These are phyloP conservation scores for Pinus taeda DNA, from an alignment of 75 land plant genomes.

Conservation along the genomic window DNA sequence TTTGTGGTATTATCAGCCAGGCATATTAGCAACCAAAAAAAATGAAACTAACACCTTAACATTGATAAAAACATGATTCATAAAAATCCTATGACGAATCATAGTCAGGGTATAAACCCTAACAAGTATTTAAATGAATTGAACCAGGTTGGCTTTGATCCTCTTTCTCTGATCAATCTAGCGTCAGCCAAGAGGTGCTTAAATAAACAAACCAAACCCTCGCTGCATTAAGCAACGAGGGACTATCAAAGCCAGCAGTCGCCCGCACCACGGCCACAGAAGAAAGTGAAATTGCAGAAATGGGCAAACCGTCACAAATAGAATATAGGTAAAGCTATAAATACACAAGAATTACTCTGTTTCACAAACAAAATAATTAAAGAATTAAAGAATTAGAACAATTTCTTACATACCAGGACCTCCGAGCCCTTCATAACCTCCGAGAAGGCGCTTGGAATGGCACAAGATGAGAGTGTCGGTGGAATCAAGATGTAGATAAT, in stretches of 20 bases:
- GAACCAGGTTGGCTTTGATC: too few species aligned
- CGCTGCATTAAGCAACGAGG: neutral
- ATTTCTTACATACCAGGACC: constrained; percentile 10
- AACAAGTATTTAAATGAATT: too few species aligned
- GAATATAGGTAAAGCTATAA: neutral
- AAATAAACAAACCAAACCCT: neutral
- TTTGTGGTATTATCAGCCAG: too few species aligned
- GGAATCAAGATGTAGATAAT: constrained; percentile 7
- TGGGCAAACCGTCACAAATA: too few species aligned
- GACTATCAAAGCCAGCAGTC: neutral
- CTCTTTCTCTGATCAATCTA: too few species aligned
- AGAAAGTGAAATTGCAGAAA: neutral
- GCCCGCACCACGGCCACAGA: neutral
- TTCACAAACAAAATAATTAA: neutral
- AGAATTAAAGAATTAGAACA: neutral
- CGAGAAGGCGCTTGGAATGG: constrained; percentile 18
- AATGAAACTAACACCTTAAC: too few species aligned
- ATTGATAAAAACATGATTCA: too few species aligned
- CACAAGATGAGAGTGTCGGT: constrained; percentile 14
- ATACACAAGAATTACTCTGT: neutral
- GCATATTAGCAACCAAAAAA: too few species aligned
- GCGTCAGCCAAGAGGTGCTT: too few species aligned
- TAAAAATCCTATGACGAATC: too few species aligned
- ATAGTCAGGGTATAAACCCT: too few species aligned
- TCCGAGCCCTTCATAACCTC: constrained; percentile 12